Base-by-base conservation (phyloP, 768 basidiomycete genomes). In the Auriscalpium microsporum region DNA sequence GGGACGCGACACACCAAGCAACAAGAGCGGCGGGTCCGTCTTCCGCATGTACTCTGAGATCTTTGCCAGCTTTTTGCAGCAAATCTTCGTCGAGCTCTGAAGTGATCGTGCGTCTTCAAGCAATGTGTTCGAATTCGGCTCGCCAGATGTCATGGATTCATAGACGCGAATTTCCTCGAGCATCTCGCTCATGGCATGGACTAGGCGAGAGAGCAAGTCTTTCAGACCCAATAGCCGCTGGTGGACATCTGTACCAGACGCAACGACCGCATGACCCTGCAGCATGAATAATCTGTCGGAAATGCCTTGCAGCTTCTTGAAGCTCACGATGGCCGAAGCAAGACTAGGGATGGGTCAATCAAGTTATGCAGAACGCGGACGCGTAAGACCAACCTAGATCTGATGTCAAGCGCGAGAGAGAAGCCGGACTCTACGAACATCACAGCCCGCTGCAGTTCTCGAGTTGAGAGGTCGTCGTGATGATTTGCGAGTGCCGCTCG, bases 401-500 rank as follows among this genome's bases (percentile, higher is more conserved):
- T 75, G 33, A 80, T 67, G 38, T 78, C 76, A 14, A 94, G 61
- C 1, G 86, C 86, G 48, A 86, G 69, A 4, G 77, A 77, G 66
- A 92, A 86, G 2, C 82, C 78, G 44, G 86, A 91, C 68, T 97
- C 93, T 5, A 92, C 75, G 55, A 88, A 78, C 59, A 80, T 83
- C 16, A 88, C 68, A 8, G 86, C 90, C 58, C 91, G 79, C 64
- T 86, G 86, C 16, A 97, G 73, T 56, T 98, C 95, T 13, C 87
- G 84, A n/a, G 90, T 92, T 10, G 81, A 78, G 48, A 98, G 63
- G 65, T 98, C 96, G 0, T 76, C 66, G 65, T 94, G 89, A 68
- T 97, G 95, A 47, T 75, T 68, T 8, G 78, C 72, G 23, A 92
- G 72, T 2, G 79, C 75, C 6, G 72, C 71, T 46, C 90, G 76